Conservation (phyloP, 495 filamentous ascomycete species). For the Penicillium psychrofluorescens region DNA sequence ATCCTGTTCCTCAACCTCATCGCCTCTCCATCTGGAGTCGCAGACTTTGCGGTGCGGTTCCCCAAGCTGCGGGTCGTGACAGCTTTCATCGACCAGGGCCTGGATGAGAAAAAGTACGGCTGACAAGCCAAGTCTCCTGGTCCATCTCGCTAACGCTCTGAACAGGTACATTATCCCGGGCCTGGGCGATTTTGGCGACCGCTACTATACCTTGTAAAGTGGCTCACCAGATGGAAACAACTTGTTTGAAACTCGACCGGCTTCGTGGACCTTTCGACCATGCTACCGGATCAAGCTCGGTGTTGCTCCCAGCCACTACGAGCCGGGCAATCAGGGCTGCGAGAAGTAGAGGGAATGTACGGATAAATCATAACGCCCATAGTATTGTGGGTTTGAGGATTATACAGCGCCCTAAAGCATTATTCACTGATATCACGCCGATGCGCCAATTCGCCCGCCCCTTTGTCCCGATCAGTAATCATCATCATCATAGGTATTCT, state of each 20-base stretch:
- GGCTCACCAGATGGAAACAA: not conserved
- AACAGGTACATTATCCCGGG: slow-evolving; percentile 91
- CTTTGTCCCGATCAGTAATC: slow-evolving; percentile 21
- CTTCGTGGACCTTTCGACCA: too few relatives aligned
- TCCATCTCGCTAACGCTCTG: slow-evolving; percentile 9
- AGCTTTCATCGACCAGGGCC: slow-evolving; percentile 90
- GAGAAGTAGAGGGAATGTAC: not conserved
- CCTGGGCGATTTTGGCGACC: slow-evolving; percentile 92
- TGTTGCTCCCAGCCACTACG: too few relatives aligned
- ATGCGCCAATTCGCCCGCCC: slow-evolving; percentile 14
- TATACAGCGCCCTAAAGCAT: not conserved
- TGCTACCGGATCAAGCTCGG: too few relatives aligned
- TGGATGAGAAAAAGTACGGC: slow-evolving; percentile 92
- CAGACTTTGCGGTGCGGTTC: slow-evolving; percentile 82
- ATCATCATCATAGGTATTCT: slow-evolving; percentile 19
- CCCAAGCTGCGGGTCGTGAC: slow-evolving; percentile 91
- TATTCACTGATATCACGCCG: slow-evolving; percentile 9
- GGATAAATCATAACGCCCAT: not conserved
- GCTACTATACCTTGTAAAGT: slow-evolving; percentile 82
- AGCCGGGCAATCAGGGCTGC: too few relatives aligned
- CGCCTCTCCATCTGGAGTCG: slow-evolving; percentile 86
- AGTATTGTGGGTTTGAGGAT: slow-evolving; percentile 2
- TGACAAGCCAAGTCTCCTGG: not conserved
- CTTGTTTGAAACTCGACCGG: too few relatives aligned
- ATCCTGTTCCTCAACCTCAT: slow-evolving; percentile 96